Evolutionary conservation across 129 eudicot species (phyloP), one percentile per base, ranked within the genome.

Genomic region (Chrysanthemum lavandulifolium): DNA sequence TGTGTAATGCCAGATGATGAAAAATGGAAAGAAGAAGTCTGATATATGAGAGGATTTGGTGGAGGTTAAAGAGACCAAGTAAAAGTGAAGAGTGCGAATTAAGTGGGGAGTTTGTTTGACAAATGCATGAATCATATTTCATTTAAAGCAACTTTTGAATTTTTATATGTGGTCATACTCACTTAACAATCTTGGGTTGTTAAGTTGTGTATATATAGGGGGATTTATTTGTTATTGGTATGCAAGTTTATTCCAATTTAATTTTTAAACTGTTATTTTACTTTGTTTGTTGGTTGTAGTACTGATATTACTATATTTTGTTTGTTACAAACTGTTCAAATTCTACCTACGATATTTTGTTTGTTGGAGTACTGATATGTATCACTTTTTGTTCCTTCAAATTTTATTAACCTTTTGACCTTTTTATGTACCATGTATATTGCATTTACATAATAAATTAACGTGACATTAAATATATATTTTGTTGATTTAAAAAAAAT

Each of bases 1-100:
- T 40, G 9, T n/a, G 31, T 7, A 47, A 65, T 8, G 53, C 10
- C 54, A 47, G 50, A 65, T 12, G 29, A 64, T 60, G 71, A 9
- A 47, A 59, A 13, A 7, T 23, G 69, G 21, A 47, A 31, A 66
- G 51, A 51, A 56, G 16, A 16, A 58, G 56, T 68, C 65, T 66
- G 72, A 65, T 71, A 76, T 79, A 69, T 67, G 70, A 51, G 84
- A 71, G 83, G 75, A 78, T 87, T 71, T 81, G 81, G 80, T 61
- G 87, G 86, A 33, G 81, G 74, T 64, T n/a, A 27, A 55, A 58
- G 73, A 79, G 95, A 88, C 83, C 13, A 27, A 81, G 95, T 88
- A 79, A 81, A 81, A 83, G 47, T 49, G 73, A 71, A 75, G 60
- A 79, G 62, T 73, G 52, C 89, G 82, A 84, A 16, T 73, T 64